Percentiles rank a stretch among this genome's conserved stretches.
Evolutionary conservation across 306 rosid genomes (phyloP).

Genomic region (Pachyrhizus erosus): DNA sequence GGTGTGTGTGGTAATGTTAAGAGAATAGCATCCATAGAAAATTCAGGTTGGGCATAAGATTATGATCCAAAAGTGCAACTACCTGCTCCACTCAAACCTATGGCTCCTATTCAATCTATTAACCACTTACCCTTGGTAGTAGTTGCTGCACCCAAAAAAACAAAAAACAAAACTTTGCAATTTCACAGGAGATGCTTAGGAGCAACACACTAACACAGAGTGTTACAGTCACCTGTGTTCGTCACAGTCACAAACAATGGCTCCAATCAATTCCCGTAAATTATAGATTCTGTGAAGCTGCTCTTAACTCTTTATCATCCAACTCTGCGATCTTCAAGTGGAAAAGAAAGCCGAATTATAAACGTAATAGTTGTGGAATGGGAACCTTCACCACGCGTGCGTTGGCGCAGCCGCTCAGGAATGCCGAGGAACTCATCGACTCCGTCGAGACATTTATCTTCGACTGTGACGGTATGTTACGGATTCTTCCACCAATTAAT

Average conservation of each 20-base stretch:
- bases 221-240: slow-evolving; percentile 53
- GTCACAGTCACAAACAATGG: slow-evolving; percentile 44
- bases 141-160: not conserved
- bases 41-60: slow-evolving; percentile 27
- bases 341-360: slow-evolving; percentile 44
- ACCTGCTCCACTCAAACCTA: slow-evolving; percentile 43
- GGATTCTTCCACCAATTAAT: not conserved
- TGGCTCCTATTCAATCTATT: not conserved
- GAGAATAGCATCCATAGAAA: slow-evolving; percentile 31
- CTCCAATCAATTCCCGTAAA: slow-evolving; percentile 33
- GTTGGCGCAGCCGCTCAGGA: slow-evolving; percentile 75
- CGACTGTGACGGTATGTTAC: slow-evolving; percentile 86
- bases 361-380: slow-evolving; percentile 54
- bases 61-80: slow-evolving; percentile 39
- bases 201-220: slow-evolving; percentile 51
- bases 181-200: slow-evolving; percentile 63
- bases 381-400: slow-evolving; percentile 65
- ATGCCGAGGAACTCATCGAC: slow-evolving; percentile 83
- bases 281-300: slow-evolving; percentile 42
- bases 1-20: too few relatives aligned
- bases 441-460: slow-evolving; percentile 95
- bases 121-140: not conserved
- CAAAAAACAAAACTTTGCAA: not conserved
- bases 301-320: slow-evolving; percentile 30
- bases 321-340: slow-evolving; percentile 32